Evolutionary conservation across 2,329 filamentous ascomycete genomes (phyloP).

Genomic region (Trichoderma hamatum): DNA sequence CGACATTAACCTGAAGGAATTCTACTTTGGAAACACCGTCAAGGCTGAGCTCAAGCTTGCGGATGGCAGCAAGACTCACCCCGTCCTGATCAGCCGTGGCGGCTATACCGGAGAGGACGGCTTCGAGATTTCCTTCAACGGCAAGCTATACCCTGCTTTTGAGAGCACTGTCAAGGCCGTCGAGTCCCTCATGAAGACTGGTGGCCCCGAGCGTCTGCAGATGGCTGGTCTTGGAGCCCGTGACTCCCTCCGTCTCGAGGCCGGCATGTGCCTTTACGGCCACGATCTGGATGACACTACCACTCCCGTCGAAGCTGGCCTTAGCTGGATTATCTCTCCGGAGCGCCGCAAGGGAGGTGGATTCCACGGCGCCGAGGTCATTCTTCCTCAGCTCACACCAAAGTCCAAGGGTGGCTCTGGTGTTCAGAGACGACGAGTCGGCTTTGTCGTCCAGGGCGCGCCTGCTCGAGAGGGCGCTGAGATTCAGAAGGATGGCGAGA

Average conservation of each 20-base stretch:
- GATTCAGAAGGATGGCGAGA: slow-evolving; percentile 68
- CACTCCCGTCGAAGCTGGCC: slow-evolving; percentile 60
- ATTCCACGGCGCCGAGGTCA: slow-evolving; percentile 84
- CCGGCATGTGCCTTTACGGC: slow-evolving; percentile 99
- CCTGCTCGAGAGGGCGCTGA: slow-evolving; percentile 88
- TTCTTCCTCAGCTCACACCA: slow-evolving; percentile 75
- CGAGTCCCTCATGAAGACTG: slow-evolving; percentile 67
- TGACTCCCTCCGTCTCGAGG: slow-evolving; percentile 90
- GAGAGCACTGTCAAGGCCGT: slow-evolving; percentile 59
- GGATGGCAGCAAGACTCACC: slow-evolving; percentile 48
- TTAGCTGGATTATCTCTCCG: slow-evolving; percentile 82
- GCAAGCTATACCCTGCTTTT: slow-evolving; percentile 45
- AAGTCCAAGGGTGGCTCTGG: slow-evolving; percentile 72
- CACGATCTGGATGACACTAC: slow-evolving; percentile 87
- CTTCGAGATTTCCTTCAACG: slow-evolving; percentile 85
- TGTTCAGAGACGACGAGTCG: slow-evolving; percentile 73
- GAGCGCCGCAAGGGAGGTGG: slow-evolving; percentile 66
- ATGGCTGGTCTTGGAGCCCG: slow-evolving; percentile 88
- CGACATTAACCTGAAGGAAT: slow-evolving; percentile 60
- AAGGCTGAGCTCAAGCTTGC: slow-evolving; percentile 66
- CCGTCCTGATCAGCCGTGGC: slow-evolving; percentile 73
- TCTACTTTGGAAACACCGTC: slow-evolving; percentile 81
- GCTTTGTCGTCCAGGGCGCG: slow-evolving; percentile 79
- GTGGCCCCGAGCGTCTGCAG: slow-evolving; percentile 65
- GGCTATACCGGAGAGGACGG: slow-evolving; percentile 98